Conservation (phyloP, 176 grass and related monocot species). For the Pharus latifolius region DNA sequence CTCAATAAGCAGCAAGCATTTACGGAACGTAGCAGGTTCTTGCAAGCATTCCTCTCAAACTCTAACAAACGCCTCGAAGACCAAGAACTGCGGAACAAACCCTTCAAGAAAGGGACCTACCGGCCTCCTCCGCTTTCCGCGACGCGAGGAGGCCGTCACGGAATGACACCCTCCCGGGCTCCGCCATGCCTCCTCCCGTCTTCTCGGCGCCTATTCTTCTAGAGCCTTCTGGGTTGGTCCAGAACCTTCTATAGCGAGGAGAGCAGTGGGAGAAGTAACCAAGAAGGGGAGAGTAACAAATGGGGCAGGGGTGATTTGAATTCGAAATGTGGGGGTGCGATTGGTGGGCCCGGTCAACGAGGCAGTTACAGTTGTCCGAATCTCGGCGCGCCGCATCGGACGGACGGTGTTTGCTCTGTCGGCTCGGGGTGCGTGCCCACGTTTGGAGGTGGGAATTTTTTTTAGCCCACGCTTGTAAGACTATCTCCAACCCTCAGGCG, state of each 20-base stretch:
- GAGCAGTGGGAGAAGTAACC: neutral
- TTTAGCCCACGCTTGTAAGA: too few relatives aligned
- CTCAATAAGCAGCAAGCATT: too few relatives aligned
- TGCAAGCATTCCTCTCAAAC: neutral
- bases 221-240: neutral
- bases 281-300: neutral
- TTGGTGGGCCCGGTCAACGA: neutral
- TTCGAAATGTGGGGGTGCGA: conserved; percentile 22
- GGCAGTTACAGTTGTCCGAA: conserved; percentile 6
- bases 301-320: neutral
- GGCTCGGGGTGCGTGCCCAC: neutral
- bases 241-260: conserved; percentile 13
- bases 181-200: conserved; percentile 7
- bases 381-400: conserved; percentile 22
- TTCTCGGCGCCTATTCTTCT: neutral
- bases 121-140: conserved; percentile 73
- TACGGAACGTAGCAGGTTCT: too few relatives aligned
- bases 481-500: too few relatives aligned
- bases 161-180: conserved; percentile 50
- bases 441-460: neutral
- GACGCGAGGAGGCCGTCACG: conserved; percentile 55
- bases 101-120: conserved; percentile 14
- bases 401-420: neutral
- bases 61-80: neutral
- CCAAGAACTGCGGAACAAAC: neutral